These are phyloP conservation scores for Jaltomata sinuosa DNA, from an alignment of 257 asterid species.

Conservation along the genomic window DNA sequence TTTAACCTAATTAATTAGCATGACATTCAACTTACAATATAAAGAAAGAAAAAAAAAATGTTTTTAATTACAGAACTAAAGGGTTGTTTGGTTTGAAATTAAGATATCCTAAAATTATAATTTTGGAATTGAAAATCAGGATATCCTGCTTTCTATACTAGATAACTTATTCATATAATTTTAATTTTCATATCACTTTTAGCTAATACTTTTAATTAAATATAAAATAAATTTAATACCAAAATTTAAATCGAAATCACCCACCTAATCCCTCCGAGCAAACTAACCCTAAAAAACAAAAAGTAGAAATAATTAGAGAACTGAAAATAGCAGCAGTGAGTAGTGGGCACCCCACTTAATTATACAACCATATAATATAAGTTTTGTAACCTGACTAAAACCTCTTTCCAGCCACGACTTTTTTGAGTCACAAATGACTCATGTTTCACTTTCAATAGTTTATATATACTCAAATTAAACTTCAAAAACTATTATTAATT, in stretches of 20 bases:
- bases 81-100: background rate
- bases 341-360: conserved; percentile 30
- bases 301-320: background rate
- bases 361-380: background rate
- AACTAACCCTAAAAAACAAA: background rate
- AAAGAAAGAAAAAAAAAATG: background rate
- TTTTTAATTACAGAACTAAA: background rate
- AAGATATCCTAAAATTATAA: too few species aligned
- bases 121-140: too few species aligned
- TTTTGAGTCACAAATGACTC: conserved; percentile 24
- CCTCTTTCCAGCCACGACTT: conserved; percentile 41
- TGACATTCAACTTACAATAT: background rate
- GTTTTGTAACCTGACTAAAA: background rate
- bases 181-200: too few species aligned
- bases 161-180: background rate
- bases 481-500: background rate
- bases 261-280: background rate
- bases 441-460: conserved; percentile 30
- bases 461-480: background rate
- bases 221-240: background rate
- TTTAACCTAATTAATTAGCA: background rate
- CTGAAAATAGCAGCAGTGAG: background rate
- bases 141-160: too few species aligned
- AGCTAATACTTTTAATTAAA: background rate
- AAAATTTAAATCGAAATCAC: background rate